These are phyloP conservation scores for Isoetes taiwanensis DNA, from an alignment of 75 land plant genomes.

Conservation along the genomic window DNA sequence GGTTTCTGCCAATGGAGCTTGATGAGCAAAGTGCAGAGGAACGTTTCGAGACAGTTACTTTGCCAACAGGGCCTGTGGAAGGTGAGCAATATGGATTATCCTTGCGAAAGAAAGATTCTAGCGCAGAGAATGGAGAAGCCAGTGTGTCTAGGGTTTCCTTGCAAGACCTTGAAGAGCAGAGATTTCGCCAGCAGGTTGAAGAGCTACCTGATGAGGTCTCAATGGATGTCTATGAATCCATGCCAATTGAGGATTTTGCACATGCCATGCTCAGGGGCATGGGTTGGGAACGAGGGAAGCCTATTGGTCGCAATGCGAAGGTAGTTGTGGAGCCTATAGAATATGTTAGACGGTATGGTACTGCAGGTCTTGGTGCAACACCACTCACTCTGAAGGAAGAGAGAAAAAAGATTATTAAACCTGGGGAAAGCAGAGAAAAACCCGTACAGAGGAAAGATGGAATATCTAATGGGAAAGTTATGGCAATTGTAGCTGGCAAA, in stretches of 20 bases:
- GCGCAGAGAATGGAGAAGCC: background rate
- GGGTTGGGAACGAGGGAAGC: slow-evolving; percentile 71
- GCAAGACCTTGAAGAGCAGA: slow-evolving; percentile 17
- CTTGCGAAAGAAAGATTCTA: background rate
- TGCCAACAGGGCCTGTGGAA: slow-evolving; percentile 12
- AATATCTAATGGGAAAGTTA: slow-evolving; percentile 16
- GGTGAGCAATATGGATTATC: slow-evolving; percentile 14
- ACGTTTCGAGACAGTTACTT: slow-evolving; percentile 14
- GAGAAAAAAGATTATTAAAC: slow-evolving; percentile 22
- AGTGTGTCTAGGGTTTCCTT: background rate
- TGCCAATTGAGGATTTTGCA: slow-evolving; percentile 65
- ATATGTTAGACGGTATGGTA: slow-evolving; percentile 23
- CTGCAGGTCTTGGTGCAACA: slow-evolving; percentile 45
- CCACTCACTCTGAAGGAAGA: slow-evolving; percentile 12
- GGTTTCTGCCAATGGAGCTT: slow-evolving; percentile 11
- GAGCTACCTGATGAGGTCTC: slow-evolving; percentile 48
- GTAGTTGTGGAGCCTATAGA: slow-evolving; percentile 36
- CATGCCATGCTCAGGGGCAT: slow-evolving; percentile 61
- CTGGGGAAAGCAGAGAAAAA: slow-evolving; percentile 28
- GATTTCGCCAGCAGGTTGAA: slow-evolving; percentile 30
- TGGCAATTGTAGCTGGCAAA: slow-evolving; percentile 20
- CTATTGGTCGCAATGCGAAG: slow-evolving; percentile 41
- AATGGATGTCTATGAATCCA: slow-evolving; percentile 35
- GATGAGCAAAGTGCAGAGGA: slow-evolving; percentile 18
- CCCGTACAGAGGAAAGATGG: background rate